These are phyloP conservation scores for Cryptosporidium viatorum DNA, from an alignment of 169 alveolate species.

Conservation along the genomic window DNA sequence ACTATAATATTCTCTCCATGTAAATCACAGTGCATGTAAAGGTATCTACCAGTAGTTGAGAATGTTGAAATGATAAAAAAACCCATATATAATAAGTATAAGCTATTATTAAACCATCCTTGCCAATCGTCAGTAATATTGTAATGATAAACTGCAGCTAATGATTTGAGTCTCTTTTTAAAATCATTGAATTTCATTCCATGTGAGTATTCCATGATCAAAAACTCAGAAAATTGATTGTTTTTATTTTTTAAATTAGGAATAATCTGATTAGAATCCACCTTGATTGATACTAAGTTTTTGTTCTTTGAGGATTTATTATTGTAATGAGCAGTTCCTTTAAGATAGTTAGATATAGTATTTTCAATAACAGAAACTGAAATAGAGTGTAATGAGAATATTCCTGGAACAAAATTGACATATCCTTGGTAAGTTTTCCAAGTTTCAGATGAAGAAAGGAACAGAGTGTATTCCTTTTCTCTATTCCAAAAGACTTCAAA, in stretches of 20 bases:
- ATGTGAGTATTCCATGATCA: slow-evolving; percentile 57
- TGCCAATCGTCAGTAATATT: slow-evolving; percentile 56
- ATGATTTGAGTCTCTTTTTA: slow-evolving; percentile 31
- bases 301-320: not conserved
- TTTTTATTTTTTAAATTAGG: slow-evolving; percentile 15
- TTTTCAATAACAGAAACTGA: not conserved
- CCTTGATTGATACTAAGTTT: not conserved
- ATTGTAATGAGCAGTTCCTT: not conserved
- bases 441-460: slow-evolving; percentile 51
- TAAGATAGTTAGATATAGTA: not conserved
- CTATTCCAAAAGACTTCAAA: slow-evolving; percentile 28
- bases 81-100: slow-evolving; percentile 27
- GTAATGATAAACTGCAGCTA: slow-evolving; percentile 48
- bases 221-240: slow-evolving; percentile 26
- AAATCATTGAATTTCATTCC: slow-evolving; percentile 45
- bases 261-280: slow-evolving; percentile 11
- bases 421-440: slow-evolving; percentile 32
- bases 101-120: slow-evolving; percentile 57
- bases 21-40: slow-evolving; percentile 64
- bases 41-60: slow-evolving; percentile 66
- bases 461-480: slow-evolving; percentile 46
- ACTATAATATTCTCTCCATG: slow-evolving; percentile 64
- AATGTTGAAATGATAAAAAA: slow-evolving; percentile 42
- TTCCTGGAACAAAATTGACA: slow-evolving; percentile 49
- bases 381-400: slow-evolving; percentile 25